These are phyloP conservation scores for Phytophthora tubulina DNA, from an alignment of 352 stramenopile genomes.

Conservation along the genomic window DNA sequence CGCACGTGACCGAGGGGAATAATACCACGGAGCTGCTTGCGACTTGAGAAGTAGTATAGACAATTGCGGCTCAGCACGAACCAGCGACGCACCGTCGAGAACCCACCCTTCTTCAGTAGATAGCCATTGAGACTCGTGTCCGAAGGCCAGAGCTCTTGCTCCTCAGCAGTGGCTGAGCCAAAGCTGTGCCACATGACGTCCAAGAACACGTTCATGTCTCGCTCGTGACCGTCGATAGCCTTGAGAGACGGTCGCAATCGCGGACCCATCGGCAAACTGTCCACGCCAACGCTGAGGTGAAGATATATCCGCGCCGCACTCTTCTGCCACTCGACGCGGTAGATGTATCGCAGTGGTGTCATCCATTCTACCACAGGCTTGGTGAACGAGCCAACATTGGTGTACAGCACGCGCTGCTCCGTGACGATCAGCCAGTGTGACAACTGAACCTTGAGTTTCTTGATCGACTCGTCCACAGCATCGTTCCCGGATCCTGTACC, in stretches of 20 bases:
- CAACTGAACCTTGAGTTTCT: slow-evolving; percentile 76
- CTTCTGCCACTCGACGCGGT: slow-evolving; percentile 81
- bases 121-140: slow-evolving; percentile 90
- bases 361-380: slow-evolving; percentile 90
- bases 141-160: slow-evolving; percentile 90
- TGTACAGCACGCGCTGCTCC: slow-evolving; percentile 86
- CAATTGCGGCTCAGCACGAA: slow-evolving; percentile 91
- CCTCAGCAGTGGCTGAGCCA: slow-evolving; percentile 77
- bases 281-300: slow-evolving; percentile 85
- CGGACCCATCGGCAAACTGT: slow-evolving; percentile 85
- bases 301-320: slow-evolving; percentile 65
- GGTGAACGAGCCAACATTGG: slow-evolving; percentile 82
- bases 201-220: slow-evolving; percentile 89
- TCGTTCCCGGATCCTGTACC: slow-evolving; percentile 30
- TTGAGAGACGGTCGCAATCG: slow-evolving; percentile 75
- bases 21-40: slow-evolving; percentile 86
- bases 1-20: slow-evolving; percentile 84
- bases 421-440: slow-evolving; percentile 91
- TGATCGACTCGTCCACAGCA: slow-evolving; percentile 39
- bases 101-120: slow-evolving; percentile 85
- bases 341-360: slow-evolving; percentile 89
- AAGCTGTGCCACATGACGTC: slow-evolving; percentile 92
- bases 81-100: slow-evolving; percentile 85
- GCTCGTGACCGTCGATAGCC: slow-evolving; percentile 76
- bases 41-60: slow-evolving; percentile 89